These are phyloP conservation scores for Macrophomina pseudophaseolina DNA, from an alignment of 2,329 filamentous ascomycete genomes.

Conservation along the genomic window DNA sequence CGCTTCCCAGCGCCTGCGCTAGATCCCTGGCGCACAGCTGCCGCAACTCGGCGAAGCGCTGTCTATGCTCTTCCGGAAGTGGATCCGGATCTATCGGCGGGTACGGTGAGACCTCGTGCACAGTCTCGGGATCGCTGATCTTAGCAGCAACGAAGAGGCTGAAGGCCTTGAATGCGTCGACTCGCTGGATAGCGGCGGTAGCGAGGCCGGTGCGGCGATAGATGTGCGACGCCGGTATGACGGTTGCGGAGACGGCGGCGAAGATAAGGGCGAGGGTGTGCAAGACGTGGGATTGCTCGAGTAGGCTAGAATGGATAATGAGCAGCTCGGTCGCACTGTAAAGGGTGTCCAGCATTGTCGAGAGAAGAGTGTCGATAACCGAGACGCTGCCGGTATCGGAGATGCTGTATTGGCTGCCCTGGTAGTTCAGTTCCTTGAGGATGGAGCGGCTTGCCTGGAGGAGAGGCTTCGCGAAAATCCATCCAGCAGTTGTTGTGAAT, in stretches of 20 bases:
- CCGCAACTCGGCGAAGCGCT: constrained; percentile 26
- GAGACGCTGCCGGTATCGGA: constrained; percentile 46
- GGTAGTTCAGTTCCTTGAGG: constrained; percentile 52
- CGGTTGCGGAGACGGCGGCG: constrained; percentile 46
- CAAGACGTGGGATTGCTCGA: constrained; percentile 48
- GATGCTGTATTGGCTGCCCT: constrained; percentile 53
- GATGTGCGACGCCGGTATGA: constrained; percentile 56
- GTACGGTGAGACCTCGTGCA: constrained; percentile 29
- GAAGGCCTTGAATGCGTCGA: constrained; percentile 50
- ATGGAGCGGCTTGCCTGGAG: constrained; percentile 53
- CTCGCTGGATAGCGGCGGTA: constrained; percentile 33
- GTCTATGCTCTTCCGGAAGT: constrained; percentile 16
- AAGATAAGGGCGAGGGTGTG: constrained; percentile 47
- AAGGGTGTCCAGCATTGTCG: constrained; percentile 36
- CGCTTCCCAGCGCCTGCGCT: constrained; percentile 45
- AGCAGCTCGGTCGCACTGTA: constrained; percentile 45
- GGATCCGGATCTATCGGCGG: constrained; percentile 29
- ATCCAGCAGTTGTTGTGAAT: constrained; percentile 53
- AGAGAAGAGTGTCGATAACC: constrained; percentile 47
- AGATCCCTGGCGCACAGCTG: constrained; percentile 49
- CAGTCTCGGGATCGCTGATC: constrained; percentile 33
- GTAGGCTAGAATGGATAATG: constrained; percentile 38
- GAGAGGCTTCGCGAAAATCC: constrained; percentile 60
- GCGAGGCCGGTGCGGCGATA: constrained; percentile 40
- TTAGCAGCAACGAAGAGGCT: constrained; percentile 38